These are phyloP conservation scores for Scleromitrula shiraiana DNA, from an alignment of 2,329 filamentous ascomycete genomes.

Conservation along the genomic window DNA sequence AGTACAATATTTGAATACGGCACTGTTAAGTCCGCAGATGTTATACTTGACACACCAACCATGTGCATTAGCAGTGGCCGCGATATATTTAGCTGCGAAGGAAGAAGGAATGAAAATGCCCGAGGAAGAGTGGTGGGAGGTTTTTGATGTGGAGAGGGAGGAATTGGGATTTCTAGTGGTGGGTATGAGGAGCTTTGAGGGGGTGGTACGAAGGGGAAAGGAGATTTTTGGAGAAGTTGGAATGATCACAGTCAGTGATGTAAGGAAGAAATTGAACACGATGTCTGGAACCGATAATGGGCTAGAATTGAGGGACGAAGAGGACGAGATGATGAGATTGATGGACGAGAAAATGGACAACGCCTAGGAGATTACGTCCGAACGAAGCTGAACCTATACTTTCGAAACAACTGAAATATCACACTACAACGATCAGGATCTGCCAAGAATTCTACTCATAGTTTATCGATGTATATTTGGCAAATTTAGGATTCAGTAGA, in stretches of 20 bases:
- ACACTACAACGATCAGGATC: too few relatives aligned
- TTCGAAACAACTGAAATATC: too few relatives aligned
- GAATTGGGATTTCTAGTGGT: constrained; percentile 90
- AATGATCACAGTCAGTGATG: constrained; percentile 19
- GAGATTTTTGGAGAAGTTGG: constrained; percentile 20
- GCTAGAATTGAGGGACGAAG: neutral
- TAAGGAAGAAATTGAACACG: constrained; percentile 14
- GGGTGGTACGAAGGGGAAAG: constrained; percentile 33
- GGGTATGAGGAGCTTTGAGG: constrained; percentile 69
- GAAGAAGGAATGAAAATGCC: constrained; percentile 73
- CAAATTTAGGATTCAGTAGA: too few relatives aligned
- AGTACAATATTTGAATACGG: constrained; percentile 76
- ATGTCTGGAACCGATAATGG: neutral
- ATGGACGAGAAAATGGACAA: too few relatives aligned
- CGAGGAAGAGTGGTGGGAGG: constrained; percentile 89
- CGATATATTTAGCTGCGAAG: constrained; percentile 80
- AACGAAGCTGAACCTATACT: too few relatives aligned
- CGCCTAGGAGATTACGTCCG: too few relatives aligned
- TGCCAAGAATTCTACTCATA: too few relatives aligned
- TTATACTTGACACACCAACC: constrained; percentile 91
- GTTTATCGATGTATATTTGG: too few relatives aligned
- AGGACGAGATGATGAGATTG: constrained; percentile 13
- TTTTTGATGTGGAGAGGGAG: constrained; percentile 92
- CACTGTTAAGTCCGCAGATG: constrained; percentile 78
- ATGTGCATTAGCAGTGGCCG: constrained; percentile 72